These are phyloP conservation scores for Phytophthora ohioensis DNA, from an alignment of 352 stramenopile species.

Conservation along the genomic window DNA sequence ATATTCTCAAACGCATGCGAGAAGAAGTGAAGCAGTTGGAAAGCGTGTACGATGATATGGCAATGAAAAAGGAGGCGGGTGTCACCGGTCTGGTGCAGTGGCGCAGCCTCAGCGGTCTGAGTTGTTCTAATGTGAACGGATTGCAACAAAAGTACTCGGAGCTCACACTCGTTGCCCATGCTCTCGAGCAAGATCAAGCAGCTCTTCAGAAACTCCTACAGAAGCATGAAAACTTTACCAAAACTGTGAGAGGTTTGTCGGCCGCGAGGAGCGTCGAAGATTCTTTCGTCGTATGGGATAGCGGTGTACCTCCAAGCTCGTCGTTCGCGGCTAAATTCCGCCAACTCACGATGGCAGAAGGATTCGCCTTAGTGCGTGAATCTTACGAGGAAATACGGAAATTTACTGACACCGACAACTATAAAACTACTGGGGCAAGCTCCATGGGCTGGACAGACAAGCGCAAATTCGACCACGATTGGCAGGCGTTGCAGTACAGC, in stretches of 20 bases:
- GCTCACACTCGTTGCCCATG: conserved; percentile 45
- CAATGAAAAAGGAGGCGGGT: conserved; percentile 23
- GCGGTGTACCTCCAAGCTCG: conserved; percentile 41
- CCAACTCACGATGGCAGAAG: conserved; percentile 26
- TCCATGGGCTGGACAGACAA: conserved; percentile 63
- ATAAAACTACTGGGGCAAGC: conserved; percentile 31
- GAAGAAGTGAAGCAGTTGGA: conserved; percentile 63
- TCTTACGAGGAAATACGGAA: conserved; percentile 54
- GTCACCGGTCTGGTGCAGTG: conserved; percentile 14
- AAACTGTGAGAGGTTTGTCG: conserved; percentile 21
- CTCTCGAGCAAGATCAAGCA: conserved; percentile 52
- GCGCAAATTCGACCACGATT: conserved; percentile 39
- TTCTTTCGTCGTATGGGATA: conserved; percentile 26
- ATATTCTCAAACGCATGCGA: conserved; percentile 44
- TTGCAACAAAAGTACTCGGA: conserved; percentile 36
- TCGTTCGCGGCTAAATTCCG: conserved; percentile 44
- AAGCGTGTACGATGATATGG: conserved; percentile 43
- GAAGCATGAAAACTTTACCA: conserved; percentile 36
- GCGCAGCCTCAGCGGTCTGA: not conserved
- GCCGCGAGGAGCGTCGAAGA: conserved; percentile 5
- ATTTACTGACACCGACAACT: conserved; percentile 33
- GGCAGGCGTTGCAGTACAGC: conserved; percentile 39
- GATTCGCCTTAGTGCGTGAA: conserved; percentile 53
- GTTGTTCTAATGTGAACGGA: not conserved
- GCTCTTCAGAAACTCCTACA: conserved; percentile 33